phyloP scores from a whole-genome alignment of 148 eudicot species.

The Pouteria glomerata region DNA sequence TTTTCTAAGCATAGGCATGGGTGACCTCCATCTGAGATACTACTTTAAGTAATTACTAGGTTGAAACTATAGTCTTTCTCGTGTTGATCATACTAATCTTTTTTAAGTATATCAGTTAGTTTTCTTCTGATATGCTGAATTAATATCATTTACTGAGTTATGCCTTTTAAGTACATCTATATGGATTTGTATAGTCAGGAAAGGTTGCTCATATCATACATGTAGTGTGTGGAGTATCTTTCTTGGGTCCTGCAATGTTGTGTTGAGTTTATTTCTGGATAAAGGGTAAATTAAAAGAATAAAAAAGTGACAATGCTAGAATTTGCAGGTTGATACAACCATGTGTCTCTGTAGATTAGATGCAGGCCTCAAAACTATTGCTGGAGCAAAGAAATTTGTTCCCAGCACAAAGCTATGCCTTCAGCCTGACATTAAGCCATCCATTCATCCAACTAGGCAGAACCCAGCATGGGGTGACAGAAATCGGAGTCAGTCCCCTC shows the following conservation, averaged over 20 bases:
- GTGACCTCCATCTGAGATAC: not conserved
- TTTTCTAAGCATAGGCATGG: not conserved
- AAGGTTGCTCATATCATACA: not conserved
- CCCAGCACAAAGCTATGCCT: constrained; percentile 81
- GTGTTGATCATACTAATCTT: not conserved
- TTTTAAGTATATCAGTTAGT: not conserved
- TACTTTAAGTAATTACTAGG: not conserved
- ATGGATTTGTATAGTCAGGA: not conserved
- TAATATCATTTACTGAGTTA: not conserved
- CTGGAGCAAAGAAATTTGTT: constrained; percentile 74
- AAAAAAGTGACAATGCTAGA: not conserved
- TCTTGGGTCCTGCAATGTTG: not conserved
- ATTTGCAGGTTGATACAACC: constrained; percentile 80
- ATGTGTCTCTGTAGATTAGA: constrained; percentile 88
- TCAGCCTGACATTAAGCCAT: constrained; percentile 66
- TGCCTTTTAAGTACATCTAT: not conserved
- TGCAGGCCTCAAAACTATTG: constrained; percentile 72
- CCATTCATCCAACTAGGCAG: constrained; percentile 72
- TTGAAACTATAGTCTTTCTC: not conserved
- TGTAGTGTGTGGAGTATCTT: not conserved
- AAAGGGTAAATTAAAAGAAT: not conserved
- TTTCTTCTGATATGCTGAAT: not conserved
- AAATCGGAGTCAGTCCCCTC: constrained; percentile 63
- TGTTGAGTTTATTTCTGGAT: not conserved
- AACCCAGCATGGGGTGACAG: constrained; percentile 66